Evolutionary conservation across 2,329 filamentous ascomycete species (phyloP).

Genomic region (Pseudogymnoascus sp.): DNA sequence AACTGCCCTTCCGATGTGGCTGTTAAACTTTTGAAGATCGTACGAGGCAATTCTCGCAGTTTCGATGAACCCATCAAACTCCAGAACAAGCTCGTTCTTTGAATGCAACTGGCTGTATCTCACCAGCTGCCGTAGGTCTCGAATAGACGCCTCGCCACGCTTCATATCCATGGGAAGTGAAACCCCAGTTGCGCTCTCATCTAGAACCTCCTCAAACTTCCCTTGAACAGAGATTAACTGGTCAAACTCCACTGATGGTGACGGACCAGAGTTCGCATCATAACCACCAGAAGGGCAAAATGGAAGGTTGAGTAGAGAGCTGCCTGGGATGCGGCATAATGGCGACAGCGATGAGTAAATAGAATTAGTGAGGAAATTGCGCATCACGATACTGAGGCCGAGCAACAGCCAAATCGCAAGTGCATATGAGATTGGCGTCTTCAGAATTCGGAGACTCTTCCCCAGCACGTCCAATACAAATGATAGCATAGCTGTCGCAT

Average conservation of each 20-base stretch:
- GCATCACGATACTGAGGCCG: slow-evolving; percentile 50
- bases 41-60: slow-evolving; percentile 56
- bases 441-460: slow-evolving; percentile 53
- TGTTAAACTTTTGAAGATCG: slow-evolving; percentile 69
- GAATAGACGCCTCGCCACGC: slow-evolving; percentile 63
- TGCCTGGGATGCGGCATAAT: slow-evolving; percentile 62
- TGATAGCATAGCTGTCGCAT: slow-evolving; percentile 22
- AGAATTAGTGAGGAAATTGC: slow-evolving; percentile 56
- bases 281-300: slow-evolving; percentile 45
- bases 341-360: slow-evolving; percentile 58
- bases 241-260: slow-evolving; percentile 53
- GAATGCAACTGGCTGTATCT: slow-evolving; percentile 61
- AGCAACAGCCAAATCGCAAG: slow-evolving; percentile 55
- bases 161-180: slow-evolving; percentile 74
- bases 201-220: slow-evolving; percentile 69
- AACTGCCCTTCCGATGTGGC: slow-evolving; percentile 64
- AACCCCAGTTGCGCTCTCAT: slow-evolving; percentile 57
- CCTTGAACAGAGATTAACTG: slow-evolving; percentile 66
- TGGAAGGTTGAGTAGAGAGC: slow-evolving; percentile 52
- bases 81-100: slow-evolving; percentile 62
- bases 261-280: slow-evolving; percentile 19
- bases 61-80: slow-evolving; percentile 70
- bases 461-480: slow-evolving; percentile 52
- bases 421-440: slow-evolving; percentile 56
- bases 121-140: slow-evolving; percentile 67